These are phyloP conservation scores for Leccinum fuscescens DNA, from an alignment of 1,284 basidiomycete genomes.

Conservation along the genomic window DNA sequence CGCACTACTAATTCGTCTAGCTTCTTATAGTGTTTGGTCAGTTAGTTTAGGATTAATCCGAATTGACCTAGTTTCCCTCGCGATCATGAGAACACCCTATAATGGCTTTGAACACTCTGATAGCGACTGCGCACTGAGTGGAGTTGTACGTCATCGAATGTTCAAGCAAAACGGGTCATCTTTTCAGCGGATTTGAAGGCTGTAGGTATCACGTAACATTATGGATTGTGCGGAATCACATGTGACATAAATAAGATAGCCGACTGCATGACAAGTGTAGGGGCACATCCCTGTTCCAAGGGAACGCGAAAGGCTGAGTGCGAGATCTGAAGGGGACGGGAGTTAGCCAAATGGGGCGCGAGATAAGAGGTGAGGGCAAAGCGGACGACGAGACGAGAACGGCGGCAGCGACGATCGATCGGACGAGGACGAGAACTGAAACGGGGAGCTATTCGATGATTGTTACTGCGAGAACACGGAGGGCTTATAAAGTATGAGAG, in stretches of 20 bases:
- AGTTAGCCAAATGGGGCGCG: not conserved
- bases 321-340: not conserved
- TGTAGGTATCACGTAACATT: not conserved
- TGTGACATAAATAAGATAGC: not conserved
- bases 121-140: not conserved
- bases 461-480: no score
- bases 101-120: not conserved
- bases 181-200: not conserved
- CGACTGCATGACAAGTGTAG: not conserved
- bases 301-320: not conserved
- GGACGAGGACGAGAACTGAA: no score
- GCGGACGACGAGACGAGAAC: no score
- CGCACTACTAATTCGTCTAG: constrained; percentile 18
- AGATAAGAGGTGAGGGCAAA: not conserved
- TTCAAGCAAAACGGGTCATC: not conserved
- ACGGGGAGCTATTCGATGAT: no score
- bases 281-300: not conserved
- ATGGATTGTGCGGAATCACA: not conserved
- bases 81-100: not conserved
- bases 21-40: constrained; percentile 5
- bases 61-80: constrained; percentile 1
- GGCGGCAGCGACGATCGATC: no score
- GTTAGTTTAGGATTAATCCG: constrained; percentile 12
- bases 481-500: no score
- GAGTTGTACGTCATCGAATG: not conserved